phyloP scores from a whole-genome alignment of 179 eudicot species.

The Patellifolia procumbens region DNA sequence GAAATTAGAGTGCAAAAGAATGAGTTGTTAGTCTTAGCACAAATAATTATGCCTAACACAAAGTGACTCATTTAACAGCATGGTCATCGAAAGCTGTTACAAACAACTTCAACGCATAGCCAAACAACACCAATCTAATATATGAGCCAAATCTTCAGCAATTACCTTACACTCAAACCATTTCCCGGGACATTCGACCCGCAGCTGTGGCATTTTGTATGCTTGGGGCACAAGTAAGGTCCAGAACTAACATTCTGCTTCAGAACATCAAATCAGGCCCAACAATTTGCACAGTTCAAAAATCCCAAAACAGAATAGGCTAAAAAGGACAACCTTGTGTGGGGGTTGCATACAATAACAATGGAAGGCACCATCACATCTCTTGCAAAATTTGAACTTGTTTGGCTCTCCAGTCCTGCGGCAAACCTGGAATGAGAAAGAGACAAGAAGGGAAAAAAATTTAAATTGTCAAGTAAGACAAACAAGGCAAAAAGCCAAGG shows the following conservation, averaged over 20 bases:
- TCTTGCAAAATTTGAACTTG: constrained; percentile 85
- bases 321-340: constrained; percentile 29
- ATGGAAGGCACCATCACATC: constrained; percentile 85
- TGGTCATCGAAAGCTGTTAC: neutral
- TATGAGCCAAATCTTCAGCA: neutral
- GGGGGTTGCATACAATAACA: constrained; percentile 48
- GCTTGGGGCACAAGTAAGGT: constrained; percentile 94
- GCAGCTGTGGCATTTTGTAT: constrained; percentile 96
- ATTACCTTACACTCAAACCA: constrained; percentile 81
- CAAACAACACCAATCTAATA: neutral
- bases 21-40: neutral
- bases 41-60: neutral
- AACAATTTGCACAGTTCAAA: neutral
- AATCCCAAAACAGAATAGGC: constrained; percentile 21
- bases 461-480: neutral
- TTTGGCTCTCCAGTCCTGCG: constrained; percentile 85
- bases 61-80: neutral
- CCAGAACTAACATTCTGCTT: constrained; percentile 88
- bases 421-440: constrained; percentile 55
- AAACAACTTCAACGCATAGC: neutral
- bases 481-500: neutral
- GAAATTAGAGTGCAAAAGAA: neutral
- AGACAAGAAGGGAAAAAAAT: neutral
- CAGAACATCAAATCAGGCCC: constrained; percentile 17
- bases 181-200: constrained; percentile 91